Evolutionary conservation across 257 asterid genomes (phyloP).

Genomic region (Jacaranda mimosifolia): DNA sequence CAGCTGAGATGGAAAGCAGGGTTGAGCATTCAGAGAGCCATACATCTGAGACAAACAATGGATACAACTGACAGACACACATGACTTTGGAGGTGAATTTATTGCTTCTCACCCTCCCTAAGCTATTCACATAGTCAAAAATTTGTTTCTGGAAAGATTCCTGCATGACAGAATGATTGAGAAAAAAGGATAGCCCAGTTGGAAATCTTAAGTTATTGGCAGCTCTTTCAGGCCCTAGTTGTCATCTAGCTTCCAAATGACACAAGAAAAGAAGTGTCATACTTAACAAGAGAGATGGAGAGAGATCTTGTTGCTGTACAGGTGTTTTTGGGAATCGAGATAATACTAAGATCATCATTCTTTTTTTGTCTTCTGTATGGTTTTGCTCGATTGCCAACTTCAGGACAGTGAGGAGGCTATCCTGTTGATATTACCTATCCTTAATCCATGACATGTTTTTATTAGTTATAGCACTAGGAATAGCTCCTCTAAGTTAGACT

Average conservation of each 20-base stretch:
- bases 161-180: slow-evolving; percentile 5
- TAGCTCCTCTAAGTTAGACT: no score
- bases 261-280: no score
- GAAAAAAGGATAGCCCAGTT: slow-evolving; percentile 35
- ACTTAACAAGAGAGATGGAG: slow-evolving; percentile 27
- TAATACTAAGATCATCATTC: slow-evolving; percentile 49
- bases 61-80: slow-evolving; percentile 44
- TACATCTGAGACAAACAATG: slow-evolving; percentile 50
- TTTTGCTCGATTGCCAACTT: neutral
- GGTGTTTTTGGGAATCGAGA: slow-evolving; percentile 41
- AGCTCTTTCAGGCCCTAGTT: slow-evolving; percentile 17
- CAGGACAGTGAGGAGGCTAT: no score
- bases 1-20: slow-evolving; percentile 57
- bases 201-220: slow-evolving; percentile 45
- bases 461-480: no score
- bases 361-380: slow-evolving; percentile 16
- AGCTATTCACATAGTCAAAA: slow-evolving; percentile 42
- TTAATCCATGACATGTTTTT: no score
- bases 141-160: slow-evolving; percentile 51
- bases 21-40: slow-evolving; percentile 30
- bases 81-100: slow-evolving; percentile 10
- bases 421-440: no score
- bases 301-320: slow-evolving; percentile 52
- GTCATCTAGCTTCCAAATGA: slow-evolving; percentile 36
- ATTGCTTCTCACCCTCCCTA: slow-evolving; percentile 27